Percentiles rank a stretch among this genome's conserved stretches.
Conservation (phyloP, 805 yeast species). For the Kuraishia cidri region DNA sequence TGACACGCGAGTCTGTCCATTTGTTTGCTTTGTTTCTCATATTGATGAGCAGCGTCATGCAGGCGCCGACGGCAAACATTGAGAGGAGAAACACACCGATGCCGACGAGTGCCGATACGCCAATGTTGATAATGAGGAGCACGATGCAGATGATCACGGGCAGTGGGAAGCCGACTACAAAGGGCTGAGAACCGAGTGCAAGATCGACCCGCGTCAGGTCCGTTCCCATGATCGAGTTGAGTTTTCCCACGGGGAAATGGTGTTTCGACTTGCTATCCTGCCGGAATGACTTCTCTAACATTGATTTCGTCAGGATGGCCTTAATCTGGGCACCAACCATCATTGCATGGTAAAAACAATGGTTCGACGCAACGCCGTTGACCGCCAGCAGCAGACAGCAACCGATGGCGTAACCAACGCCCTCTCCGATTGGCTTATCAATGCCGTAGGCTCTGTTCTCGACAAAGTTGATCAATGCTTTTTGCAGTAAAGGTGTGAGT, state of each 20-base stretch:
- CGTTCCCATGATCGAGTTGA: constrained; percentile 74
- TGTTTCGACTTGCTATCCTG: constrained; percentile 50
- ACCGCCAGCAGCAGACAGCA: constrained; percentile 44
- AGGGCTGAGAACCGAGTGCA: constrained; percentile 60
- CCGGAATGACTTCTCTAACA: constrained; percentile 58
- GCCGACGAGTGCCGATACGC: constrained; percentile 69
- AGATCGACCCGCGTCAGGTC: constrained; percentile 77
- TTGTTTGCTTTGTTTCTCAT: constrained; percentile 49
- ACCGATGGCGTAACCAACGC: constrained; percentile 74
- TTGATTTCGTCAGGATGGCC: constrained; percentile 61
- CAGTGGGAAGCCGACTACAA: constrained; percentile 50
- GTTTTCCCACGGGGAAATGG: constrained; percentile 55
- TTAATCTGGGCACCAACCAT: constrained; percentile 64
- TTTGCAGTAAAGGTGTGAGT: constrained; percentile 58
- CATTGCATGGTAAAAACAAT: constrained; percentile 53
- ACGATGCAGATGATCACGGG: constrained; percentile 60
- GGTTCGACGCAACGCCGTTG: constrained; percentile 43
- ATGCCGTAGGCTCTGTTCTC: constrained; percentile 36
- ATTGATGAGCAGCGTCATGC: constrained; percentile 42
- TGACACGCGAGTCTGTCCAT: constrained; percentile 71
- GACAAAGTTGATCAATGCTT: constrained; percentile 58
- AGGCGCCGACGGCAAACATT: constrained; percentile 31
- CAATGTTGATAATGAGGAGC: constrained; percentile 57
- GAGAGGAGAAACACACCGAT: constrained; percentile 46
- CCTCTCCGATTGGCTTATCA: constrained; percentile 36